Base-by-base conservation (phyloP, 176 grass and related monocot species). In the Ensete glaucum region DNA sequence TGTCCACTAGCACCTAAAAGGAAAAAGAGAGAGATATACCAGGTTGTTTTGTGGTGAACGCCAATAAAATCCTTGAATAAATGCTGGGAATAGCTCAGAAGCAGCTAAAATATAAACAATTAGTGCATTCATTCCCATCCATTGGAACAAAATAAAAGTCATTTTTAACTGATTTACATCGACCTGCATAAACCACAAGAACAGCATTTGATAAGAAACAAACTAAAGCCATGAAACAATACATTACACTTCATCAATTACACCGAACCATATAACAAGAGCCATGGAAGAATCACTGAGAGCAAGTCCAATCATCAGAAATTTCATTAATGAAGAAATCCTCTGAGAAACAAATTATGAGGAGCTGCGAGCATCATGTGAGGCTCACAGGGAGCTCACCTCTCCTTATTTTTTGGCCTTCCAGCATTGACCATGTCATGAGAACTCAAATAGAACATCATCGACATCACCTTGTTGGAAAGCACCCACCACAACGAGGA, bases 61-160 rank as follows among this genome's bases (percentile, higher is more conserved):
- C 90, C 95, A 94, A 88, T 91, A 89, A 76, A 93, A 99, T 16
- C 95, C 90, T 81, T 99, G 88, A 71, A 91, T 15, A 83, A 89
- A 78, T n/a, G 85, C 52, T 53, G 90, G 86, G 77, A 99, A 89
- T 20, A 99, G 49, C 79, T 94, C 90, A 53, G 78, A 83, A 22
- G 95, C 90, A 77, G 90, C 90, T 54, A 99, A 82, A 83, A 99
- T 69, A 69, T 85, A 99, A 65, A 93, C 88, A 80, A 91, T 81
- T 64, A 99, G 88, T 9, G 86, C 95, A 72, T 99, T 94, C 95
- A 99, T 89, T 74, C 90, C 86, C 88, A 91, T 89, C 95, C 95
- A 94, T 68, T 94, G 88, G 82, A 99, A 91, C 67, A 99, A 73
- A 62, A 99, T 75, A n/a, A 99, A 89, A 65, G 90, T 82, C 55